A percentile compares a stretch with the other conserved stretches of the same genome.
Evolutionary conservation across 257 asterid genomes (phyloP).

Genomic region (Salvia splendens): DNA sequence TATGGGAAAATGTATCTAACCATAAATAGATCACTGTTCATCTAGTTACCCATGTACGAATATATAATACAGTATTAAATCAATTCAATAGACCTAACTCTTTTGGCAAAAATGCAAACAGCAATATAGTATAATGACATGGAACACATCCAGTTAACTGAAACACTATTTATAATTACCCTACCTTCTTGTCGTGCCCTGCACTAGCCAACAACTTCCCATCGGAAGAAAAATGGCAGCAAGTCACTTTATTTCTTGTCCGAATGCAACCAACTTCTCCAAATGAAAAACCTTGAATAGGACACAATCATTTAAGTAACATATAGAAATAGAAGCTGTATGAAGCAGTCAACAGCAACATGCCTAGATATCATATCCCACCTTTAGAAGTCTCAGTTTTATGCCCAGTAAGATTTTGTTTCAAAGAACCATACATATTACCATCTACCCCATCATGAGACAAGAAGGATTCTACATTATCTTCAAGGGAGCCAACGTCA

Average conservation of each 20-base stretch:
- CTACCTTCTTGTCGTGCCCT: slow-evolving; percentile 95
- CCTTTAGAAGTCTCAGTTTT: slow-evolving; percentile 81
- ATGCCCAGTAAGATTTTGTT: slow-evolving; percentile 60
- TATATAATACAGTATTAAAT: not conserved
- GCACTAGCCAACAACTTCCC: slow-evolving; percentile 96
- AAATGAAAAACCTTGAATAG: slow-evolving; percentile 57
- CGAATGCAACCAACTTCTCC: slow-evolving; percentile 90
- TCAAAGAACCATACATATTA: slow-evolving; percentile 72
- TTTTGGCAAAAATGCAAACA: slow-evolving; percentile 12
- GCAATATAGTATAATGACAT: slow-evolving; percentile 5
- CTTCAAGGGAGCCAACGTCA: slow-evolving; percentile 85
- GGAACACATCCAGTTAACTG: slow-evolving; percentile 11
- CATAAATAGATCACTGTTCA: not conserved
- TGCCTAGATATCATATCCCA: slow-evolving; percentile 33
- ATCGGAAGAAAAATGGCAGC: slow-evolving; percentile 97
- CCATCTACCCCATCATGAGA: slow-evolving; percentile 93
- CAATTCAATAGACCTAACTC: not conserved
- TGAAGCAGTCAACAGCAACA: slow-evolving; percentile 19
- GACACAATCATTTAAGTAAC: slow-evolving; percentile 1
- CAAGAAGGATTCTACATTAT: slow-evolving; percentile 89
- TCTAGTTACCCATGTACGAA: not conserved
- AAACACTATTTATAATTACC: not conserved
- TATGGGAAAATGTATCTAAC: not conserved
- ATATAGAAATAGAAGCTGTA: slow-evolving; percentile 18
- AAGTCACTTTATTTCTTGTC: slow-evolving; percentile 85